Conservation (phyloP, 31 red algal species). For the Bonnemaisonia californica region DNA sequence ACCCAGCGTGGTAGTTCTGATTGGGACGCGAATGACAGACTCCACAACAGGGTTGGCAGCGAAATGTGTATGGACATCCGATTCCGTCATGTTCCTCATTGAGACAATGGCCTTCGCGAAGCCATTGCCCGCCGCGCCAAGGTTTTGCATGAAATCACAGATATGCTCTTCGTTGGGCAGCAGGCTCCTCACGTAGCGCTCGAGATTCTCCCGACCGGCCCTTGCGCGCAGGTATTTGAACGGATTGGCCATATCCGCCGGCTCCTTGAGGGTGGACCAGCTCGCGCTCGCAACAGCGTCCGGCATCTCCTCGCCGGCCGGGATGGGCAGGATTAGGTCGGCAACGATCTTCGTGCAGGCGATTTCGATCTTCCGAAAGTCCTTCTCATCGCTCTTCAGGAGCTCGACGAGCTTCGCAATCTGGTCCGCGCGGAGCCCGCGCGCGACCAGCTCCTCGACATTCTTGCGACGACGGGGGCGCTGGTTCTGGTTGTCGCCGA, state of each 20-base stretch:
- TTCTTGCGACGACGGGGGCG: background rate
- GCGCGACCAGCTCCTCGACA: background rate
- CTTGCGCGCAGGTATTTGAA: constrained; percentile 19
- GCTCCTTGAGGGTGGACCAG: background rate
- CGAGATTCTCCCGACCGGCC: background rate
- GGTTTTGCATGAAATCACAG: constrained; percentile 31
- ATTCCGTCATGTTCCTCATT: constrained; percentile 8
- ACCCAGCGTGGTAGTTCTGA: constrained; percentile 29
- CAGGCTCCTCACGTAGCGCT: background rate
- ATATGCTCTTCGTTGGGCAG: background rate
- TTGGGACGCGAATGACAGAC: constrained; percentile 3
- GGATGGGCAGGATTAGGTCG: constrained; percentile 23
- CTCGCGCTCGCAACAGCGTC: constrained; percentile 13
- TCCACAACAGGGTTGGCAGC: constrained; percentile 8
- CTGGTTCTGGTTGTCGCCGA: background rate
- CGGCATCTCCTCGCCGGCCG: constrained; percentile 19
- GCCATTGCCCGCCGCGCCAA: constrained; percentile 28
- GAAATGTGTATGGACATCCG: constrained; percentile 12
- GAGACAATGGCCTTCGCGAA: constrained; percentile 3
- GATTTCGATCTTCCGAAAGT: background rate
- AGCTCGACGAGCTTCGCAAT: constrained; percentile 17
- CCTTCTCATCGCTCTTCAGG: constrained; percentile 17
- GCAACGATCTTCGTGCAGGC: constrained; percentile 21
- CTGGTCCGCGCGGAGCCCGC: constrained; percentile 21
- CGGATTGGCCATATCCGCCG: constrained; percentile 12